Percentiles rank a stretch among this genome's conserved stretches.
Evolutionary conservation across 2,329 filamentous ascomycete species (phyloP).

Genomic region (Tympanopsis confertula): DNA sequence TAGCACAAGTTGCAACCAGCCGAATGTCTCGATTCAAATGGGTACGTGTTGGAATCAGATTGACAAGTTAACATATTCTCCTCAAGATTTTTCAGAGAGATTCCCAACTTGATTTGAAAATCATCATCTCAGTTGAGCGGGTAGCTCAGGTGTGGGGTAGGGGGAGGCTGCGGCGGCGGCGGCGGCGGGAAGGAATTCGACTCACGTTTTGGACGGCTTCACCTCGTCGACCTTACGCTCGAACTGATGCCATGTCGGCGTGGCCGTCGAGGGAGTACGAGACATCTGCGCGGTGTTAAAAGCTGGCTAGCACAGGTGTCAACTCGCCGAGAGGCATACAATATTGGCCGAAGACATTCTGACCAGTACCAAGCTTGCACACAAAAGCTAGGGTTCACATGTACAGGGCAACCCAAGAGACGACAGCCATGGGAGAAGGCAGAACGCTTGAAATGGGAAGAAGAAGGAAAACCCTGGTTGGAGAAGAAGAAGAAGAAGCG

Average conservation of each 20-base stretch:
- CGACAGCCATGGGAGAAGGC: neutral
- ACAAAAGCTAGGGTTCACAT: too few species aligned
- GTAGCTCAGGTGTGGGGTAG: constrained; percentile 3
- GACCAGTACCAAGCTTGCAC: too few species aligned
- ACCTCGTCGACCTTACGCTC: constrained; percentile 52
- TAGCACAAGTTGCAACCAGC: constrained; percentile 7
- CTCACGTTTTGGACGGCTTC: constrained; percentile 56
- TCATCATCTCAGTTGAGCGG: constrained; percentile 32
- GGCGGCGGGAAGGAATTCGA: too few species aligned
- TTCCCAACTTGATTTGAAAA: constrained; percentile 58
- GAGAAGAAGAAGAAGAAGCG: neutral
- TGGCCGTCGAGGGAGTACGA: neutral
- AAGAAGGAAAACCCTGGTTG: neutral
- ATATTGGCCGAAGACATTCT: neutral
- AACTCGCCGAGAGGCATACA: neutral
- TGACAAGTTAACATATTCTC: constrained; percentile 55
- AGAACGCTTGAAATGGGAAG: too few species aligned
- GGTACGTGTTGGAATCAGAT: constrained; percentile 35
- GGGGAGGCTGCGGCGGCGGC: constrained; percentile 2
- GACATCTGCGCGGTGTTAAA: constrained; percentile 1
- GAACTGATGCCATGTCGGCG: constrained; percentile 24
- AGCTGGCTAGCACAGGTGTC: neutral
- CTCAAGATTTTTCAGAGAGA: constrained; percentile 62
- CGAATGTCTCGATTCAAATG: neutral
- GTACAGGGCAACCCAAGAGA: neutral